Conservation (phyloP, 192 early-diverging fungal species). For the Backusella westeae region DNA sequence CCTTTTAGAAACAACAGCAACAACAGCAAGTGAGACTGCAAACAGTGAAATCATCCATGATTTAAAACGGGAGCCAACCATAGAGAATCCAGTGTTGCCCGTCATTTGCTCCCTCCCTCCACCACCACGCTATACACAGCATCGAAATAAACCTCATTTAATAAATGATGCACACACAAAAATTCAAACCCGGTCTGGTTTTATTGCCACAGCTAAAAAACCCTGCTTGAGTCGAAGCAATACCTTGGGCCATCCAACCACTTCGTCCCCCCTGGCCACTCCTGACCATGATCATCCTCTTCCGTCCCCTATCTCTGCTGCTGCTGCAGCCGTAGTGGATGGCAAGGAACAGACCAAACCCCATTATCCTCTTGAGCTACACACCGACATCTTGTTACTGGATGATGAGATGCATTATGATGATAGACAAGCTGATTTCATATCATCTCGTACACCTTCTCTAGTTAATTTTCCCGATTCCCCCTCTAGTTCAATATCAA, state of each 20-base stretch:
- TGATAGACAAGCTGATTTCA: too few species aligned
- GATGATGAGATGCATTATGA: neutral
- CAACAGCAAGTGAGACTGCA: neutral
- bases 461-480: constrained; percentile 2
- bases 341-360: neutral
- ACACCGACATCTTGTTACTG: neutral
- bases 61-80: neutral
- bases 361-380: neutral
- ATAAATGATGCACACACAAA: neutral
- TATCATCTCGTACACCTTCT: constrained; percentile 11
- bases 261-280: neutral
- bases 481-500: neutral
- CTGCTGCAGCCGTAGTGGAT: neutral
- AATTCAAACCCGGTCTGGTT: constrained; percentile 1
- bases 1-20: neutral
- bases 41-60: neutral
- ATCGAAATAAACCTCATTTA: neutral
- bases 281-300: neutral
- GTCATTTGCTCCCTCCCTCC: neutral
- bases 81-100: neutral
- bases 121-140: neutral
- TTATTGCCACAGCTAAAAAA: constrained; percentile 3
- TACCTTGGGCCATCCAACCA: neutral
- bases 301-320: neutral
- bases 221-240: constrained; percentile 9